Base-by-base conservation (phyloP, 768 basidiomycete genomes). In the Mycena metata region DNA sequence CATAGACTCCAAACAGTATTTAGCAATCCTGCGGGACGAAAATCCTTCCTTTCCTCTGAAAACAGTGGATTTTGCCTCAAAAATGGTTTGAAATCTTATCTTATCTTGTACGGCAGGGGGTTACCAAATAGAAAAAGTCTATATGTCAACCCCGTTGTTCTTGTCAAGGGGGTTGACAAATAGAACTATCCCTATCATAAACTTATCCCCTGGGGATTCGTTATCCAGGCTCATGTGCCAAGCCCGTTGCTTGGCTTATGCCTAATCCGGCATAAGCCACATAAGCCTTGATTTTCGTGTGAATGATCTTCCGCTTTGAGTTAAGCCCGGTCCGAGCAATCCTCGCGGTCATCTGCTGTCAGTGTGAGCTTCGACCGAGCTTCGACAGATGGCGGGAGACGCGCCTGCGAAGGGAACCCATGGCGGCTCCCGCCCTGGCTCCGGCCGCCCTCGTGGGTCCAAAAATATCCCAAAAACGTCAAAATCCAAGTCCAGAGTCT, bases 171-270 rank as follows among this genome's bases (percentile, higher is more conserved):
- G n/a, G n/a, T n/a, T n/a, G n/a, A n/a, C n/a, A n/a, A n/a, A n/a
- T n/a, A n/a, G n/a, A n/a, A n/a, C n/a, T n/a, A n/a, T n/a, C n/a
- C n/a, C n/a, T n/a, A n/a, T n/a, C n/a, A n/a, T n/a, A n/a, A n/a
- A n/a, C n/a, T n/a, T n/a, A n/a, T n/a, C n/a, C n/a, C n/a, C n/a
- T n/a, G n/a, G n/a, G n/a, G n/a, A n/a, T n/a, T n/a, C n/a, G n/a
- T n/a, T n/a, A n/a, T n/a, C n/a, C n/a, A n/a, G n/a, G n/a, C 30
- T 30, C 30, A 30, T 30, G 30, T 30, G 56, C 56, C 56, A n/a
- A 58, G 56, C 26, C 56, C 19, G 56, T 58, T 58, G 56, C 56
- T n/a, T 41, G 56, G 56, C 56, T 58, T 58, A 58, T 58, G 56
- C 10, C 56, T 16, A 24, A 58, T 58, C 24, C 12, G 56, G 56